Conservation (phyloP, 805 yeast species). For the Barnettozyma sp. region DNA sequence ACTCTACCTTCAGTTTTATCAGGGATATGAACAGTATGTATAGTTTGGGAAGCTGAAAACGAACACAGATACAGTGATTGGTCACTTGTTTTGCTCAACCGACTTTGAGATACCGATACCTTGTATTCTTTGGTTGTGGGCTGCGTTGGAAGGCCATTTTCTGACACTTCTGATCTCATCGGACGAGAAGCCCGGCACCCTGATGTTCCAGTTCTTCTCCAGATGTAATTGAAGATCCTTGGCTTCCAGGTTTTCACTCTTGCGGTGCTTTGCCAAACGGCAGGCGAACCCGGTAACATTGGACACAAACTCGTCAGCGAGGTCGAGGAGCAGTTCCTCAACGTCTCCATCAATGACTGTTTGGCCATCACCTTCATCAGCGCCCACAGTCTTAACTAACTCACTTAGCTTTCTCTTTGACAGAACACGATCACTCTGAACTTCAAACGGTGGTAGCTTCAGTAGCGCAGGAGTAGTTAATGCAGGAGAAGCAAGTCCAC, state of each 20-base stretch:
- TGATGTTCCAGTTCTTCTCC: constrained; percentile 90
- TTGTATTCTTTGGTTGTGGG: constrained; percentile 59
- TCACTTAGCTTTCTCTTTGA: constrained; percentile 87
- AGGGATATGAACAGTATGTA: no score
- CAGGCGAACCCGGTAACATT: constrained; percentile 92
- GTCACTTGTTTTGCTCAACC: constrained; percentile 31
- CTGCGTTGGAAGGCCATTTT: constrained; percentile 59
- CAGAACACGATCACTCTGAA: constrained; percentile 75
- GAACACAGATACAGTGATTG: no score
- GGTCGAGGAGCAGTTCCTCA: constrained; percentile 80
- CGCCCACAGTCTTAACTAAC: constrained; percentile 72
- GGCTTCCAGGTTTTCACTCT: constrained; percentile 78
- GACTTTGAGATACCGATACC: constrained; percentile 60
- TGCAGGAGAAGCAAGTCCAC: constrained; percentile 63
- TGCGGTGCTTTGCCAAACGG: constrained; percentile 89
- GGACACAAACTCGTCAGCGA: constrained; percentile 92
- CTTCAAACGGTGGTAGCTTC: constrained; percentile 75
- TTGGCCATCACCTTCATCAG: constrained; percentile 87
- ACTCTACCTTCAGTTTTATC: no score
- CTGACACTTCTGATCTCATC: constrained; percentile 82
- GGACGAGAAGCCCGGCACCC: constrained; percentile 87
- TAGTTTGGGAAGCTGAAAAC: no score
- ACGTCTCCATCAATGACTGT: constrained; percentile 92
- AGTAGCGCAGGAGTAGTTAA: constrained; percentile 69
- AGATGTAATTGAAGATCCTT: constrained; percentile 87